Evolutionary conservation across 129 eudicot genomes (phyloP).

Genomic region (Lactuca sativa): DNA sequence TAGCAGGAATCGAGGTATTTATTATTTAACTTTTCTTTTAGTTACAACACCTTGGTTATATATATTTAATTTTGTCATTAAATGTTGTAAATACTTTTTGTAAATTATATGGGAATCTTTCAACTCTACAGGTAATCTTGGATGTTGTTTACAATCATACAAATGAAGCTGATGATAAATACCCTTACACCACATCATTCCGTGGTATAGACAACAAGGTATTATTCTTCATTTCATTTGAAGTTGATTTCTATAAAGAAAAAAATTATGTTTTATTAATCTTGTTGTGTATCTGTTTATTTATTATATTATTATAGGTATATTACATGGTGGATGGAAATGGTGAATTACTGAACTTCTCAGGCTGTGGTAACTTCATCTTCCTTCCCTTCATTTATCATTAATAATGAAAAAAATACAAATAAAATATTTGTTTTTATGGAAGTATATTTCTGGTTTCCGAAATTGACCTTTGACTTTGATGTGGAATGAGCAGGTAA

Average conservation of each 20-base stretch:
- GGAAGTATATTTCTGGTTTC: background rate
- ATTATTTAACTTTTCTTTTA: slow-evolving; percentile 17
- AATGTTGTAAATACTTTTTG: background rate
- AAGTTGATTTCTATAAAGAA: background rate
- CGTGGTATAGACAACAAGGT: slow-evolving; percentile 99
- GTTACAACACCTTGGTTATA: slow-evolving; percentile 4
- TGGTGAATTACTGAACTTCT: slow-evolving; percentile 73
- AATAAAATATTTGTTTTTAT: background rate
- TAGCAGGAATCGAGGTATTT: slow-evolving; percentile 90
- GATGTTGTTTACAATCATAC: slow-evolving; percentile 99
- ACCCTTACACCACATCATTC: slow-evolving; percentile 90
- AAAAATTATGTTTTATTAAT: slow-evolving; percentile 18
- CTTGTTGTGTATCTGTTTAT: slow-evolving; percentile 12
- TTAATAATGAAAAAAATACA: background rate
- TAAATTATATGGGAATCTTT: background rate
- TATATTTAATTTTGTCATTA: slow-evolving; percentile 4
- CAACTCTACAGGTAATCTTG: slow-evolving; percentile 67
- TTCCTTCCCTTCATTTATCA: slow-evolving; percentile 9
- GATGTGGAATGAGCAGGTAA: slow-evolving; percentile 54
- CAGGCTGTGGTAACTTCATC: slow-evolving; percentile 82
- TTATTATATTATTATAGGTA: slow-evolving; percentile 41
- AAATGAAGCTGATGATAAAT: slow-evolving; percentile 89
- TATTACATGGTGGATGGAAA: slow-evolving; percentile 83
- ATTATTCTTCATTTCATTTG: background rate
- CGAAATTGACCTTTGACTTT: background rate